phyloP scores from a whole-genome alignment of 1,284 basidiomycete genomes.

The Malassezia arunalokei region DNA sequence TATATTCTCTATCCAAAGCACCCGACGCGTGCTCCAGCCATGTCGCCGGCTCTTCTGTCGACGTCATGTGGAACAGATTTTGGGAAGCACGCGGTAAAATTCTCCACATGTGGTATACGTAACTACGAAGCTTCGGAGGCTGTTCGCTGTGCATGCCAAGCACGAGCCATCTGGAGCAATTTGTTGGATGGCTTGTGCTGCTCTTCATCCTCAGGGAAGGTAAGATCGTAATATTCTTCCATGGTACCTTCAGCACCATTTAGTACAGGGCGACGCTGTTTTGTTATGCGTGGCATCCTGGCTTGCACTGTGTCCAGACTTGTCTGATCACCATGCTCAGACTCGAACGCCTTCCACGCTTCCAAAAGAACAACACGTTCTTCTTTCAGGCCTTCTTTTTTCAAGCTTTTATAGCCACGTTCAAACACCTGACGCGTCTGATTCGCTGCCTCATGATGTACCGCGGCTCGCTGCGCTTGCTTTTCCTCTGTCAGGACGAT shows the following conservation, averaged over 20 bases:
- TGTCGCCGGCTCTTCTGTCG: background rate
- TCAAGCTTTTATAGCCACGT: slow-evolving; percentile 72
- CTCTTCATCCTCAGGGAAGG: slow-evolving; percentile 43
- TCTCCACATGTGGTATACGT: background rate
- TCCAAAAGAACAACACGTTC: slow-evolving; percentile 83
- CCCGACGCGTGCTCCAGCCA: background rate
- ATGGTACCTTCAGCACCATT: slow-evolving; percentile 23
- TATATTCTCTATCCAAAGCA: background rate
- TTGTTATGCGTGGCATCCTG: slow-evolving; percentile 81
- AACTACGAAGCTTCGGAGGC: background rate
- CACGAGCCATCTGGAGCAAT: slow-evolving; percentile 37
- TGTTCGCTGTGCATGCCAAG: slow-evolving; percentile 29
- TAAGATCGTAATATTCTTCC: slow-evolving; percentile 44
- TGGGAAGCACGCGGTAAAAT: background rate
- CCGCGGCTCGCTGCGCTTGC: slow-evolving; percentile 44
- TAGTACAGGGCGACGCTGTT: slow-evolving; percentile 49
- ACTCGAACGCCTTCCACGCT: slow-evolving; percentile 84
- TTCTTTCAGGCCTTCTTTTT: slow-evolving; percentile 65
- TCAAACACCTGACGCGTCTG: slow-evolving; percentile 68
- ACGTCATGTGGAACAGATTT: no score
- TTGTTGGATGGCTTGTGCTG: slow-evolving; percentile 38
- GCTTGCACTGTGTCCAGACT: slow-evolving; percentile 63
- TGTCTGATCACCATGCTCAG: slow-evolving; percentile 55
- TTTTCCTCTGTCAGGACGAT: slow-evolving; percentile 18
- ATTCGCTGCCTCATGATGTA: slow-evolving; percentile 55